A percentile compares a stretch with the other conserved stretches of the same genome.
Evolutionary conservation across 2,329 filamentous ascomycete genomes (phyloP).

Genomic region (Neoascochyta sp.): DNA sequence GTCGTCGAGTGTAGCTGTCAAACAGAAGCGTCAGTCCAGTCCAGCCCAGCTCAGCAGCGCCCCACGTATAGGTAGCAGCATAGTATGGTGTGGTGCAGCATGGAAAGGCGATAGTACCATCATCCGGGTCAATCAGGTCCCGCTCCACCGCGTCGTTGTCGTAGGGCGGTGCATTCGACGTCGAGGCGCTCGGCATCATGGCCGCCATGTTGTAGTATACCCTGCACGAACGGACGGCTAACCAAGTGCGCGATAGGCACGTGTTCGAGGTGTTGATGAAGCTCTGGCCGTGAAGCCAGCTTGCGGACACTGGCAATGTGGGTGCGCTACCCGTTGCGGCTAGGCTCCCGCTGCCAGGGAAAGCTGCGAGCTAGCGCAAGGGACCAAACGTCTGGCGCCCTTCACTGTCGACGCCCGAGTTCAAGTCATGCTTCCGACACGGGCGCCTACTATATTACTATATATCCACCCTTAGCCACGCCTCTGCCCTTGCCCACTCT

Average conservation of each 20-base stretch:
- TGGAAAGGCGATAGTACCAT: slow-evolving; percentile 38
- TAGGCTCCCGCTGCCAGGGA: slow-evolving; percentile 23
- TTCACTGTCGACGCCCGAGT: slow-evolving; percentile 24
- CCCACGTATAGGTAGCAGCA: too few relatives aligned
- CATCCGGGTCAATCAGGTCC: slow-evolving; percentile 53
- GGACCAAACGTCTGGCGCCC: slow-evolving; percentile 20
- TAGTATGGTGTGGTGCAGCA: slow-evolving; percentile 7
- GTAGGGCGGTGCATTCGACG: slow-evolving; percentile 41
- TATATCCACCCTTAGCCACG: slow-evolving; percentile 11
- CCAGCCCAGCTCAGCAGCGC: slow-evolving; percentile 1
- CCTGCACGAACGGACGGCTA: slow-evolving; percentile 22
- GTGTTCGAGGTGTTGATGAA: slow-evolving; percentile 28
- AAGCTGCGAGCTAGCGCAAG: slow-evolving; percentile 19
- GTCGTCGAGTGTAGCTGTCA: slow-evolving; percentile 81
- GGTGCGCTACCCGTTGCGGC: slow-evolving; percentile 18
- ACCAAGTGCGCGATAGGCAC: slow-evolving; percentile 22
- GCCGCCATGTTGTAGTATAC: slow-evolving; percentile 40
- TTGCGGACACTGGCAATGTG: too few relatives aligned
- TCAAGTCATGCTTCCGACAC: slow-evolving; percentile 15
- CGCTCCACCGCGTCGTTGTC: slow-evolving; percentile 47
- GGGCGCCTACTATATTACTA: too few relatives aligned
- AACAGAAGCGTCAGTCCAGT: slow-evolving; percentile 9
- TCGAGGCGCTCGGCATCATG: slow-evolving; percentile 44
- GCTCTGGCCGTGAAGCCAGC: slow-evolving; percentile 23
- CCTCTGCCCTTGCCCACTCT: slow-evolving; percentile 5